A percentile compares a stretch with the other conserved stretches of the same genome.
These are phyloP conservation scores for Amauroascus verrucosus DNA, from an alignment of 2,329 filamentous ascomycete genomes.

Conservation along the genomic window DNA sequence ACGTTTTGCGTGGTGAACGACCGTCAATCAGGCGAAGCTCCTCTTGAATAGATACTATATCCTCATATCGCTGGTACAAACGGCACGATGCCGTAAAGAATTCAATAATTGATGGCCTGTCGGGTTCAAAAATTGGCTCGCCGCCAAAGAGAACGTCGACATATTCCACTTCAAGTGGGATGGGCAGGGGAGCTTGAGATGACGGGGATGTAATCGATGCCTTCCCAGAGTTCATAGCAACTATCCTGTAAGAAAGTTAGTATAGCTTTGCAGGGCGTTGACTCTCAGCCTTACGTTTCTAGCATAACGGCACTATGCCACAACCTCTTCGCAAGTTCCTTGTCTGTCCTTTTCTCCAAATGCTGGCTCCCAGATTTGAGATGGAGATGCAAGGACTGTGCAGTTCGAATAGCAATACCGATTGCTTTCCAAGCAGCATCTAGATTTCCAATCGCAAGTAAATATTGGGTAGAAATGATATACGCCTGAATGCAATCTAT, in stretches of 20 bases:
- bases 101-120: slow-evolving; percentile 21
- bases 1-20: slow-evolving; percentile 18
- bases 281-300: slow-evolving; percentile 15
- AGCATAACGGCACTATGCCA: slow-evolving; percentile 23
- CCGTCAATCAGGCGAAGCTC: slow-evolving; percentile 16
- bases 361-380: slow-evolving; percentile 17
- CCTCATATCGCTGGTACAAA: slow-evolving; percentile 20
- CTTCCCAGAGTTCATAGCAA: slow-evolving; percentile 19
- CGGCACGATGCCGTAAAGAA: slow-evolving; percentile 19
- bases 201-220: slow-evolving; percentile 15
- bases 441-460: slow-evolving; percentile 19
- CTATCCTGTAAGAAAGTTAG: slow-evolving; percentile 14
- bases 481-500: slow-evolving; percentile 18
- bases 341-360: slow-evolving; percentile 13
- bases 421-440: slow-evolving; percentile 20
- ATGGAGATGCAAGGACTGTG: slow-evolving; percentile 19
- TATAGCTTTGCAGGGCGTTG: background rate
- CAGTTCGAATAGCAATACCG: slow-evolving; percentile 19
- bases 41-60: slow-evolving; percentile 19
- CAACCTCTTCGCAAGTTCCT: slow-evolving; percentile 20
- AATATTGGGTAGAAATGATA: slow-evolving; percentile 20
- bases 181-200: slow-evolving; percentile 19
- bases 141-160: slow-evolving; percentile 19
- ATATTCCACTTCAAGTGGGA: slow-evolving; percentile 21
- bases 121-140: slow-evolving; percentile 2